Evolutionary conservation across 345 rosid species (phyloP), one percentile per base, ranked within the genome.

Genomic region (Linum trigynum): DNA sequence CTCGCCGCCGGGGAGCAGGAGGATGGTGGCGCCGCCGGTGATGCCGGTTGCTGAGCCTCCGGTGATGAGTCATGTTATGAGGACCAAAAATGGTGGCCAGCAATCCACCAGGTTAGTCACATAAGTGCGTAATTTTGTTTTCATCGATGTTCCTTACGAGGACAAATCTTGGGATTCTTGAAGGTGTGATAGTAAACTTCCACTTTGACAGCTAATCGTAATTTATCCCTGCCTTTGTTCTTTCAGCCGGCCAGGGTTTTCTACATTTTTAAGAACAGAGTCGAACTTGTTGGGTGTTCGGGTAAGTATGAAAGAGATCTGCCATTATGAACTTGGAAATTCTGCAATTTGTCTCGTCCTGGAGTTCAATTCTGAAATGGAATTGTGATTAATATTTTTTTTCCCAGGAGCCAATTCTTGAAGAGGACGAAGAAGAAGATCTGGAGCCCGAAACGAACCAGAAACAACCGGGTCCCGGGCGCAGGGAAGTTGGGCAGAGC

Each of bases 31-130:
- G 32, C 32, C 32, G 45, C 88, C 88, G 14, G 80, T 84, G 87
- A 39, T 86, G 40, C 89, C 92, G 0, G 84, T 82, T 39, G 85
- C 84, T 10, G 92, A 84, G 39, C 92, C 92, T 38, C 92, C 92
- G 0, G 69, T 76, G 85, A 82, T 72, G 74, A 82, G 75, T 41
- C 87, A 84, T 67, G 72, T 81, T 53, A 82, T 83, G 72, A 53
- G 73, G 3, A 71, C 81, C 60, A 78, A 79, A 72, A 15, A 75
- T 10, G 68, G 59, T 17, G 56, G 36, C 14, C 64, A 65, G 61
- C 73, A 65, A 65, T 71, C 63, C n/a, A 74, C 67, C 77, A 79
- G 87, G 90, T 85, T 40, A 69, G 80, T 62, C 53, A 48, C 9
- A 3, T 48, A 12, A 48, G 14, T 9, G 9, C 11, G 3, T 9